These are phyloP conservation scores for Cinnamomum chago DNA, from an alignment of 164 flowering plant genomes.

Conservation along the genomic window DNA sequence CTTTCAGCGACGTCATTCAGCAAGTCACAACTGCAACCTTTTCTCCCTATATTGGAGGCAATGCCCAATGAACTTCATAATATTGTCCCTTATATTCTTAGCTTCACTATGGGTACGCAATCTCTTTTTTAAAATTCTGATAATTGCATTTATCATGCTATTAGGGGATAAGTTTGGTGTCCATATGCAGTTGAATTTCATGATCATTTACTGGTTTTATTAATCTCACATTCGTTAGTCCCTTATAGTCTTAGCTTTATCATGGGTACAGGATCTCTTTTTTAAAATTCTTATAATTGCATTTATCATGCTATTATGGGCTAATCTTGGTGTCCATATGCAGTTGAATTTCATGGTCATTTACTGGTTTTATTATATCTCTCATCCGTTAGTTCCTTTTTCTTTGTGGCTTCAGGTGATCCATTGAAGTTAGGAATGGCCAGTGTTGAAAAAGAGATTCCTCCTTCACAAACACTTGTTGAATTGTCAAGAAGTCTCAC, in stretches of 20 bases:
- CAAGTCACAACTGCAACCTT: constrained; percentile 69
- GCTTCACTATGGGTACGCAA: constrained; percentile 60
- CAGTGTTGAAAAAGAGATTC: constrained; percentile 40
- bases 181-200: not conserved
- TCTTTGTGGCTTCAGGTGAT: constrained; percentile 50
- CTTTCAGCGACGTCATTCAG: constrained; percentile 66
- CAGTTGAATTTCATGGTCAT: not conserved
- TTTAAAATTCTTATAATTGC: not conserved
- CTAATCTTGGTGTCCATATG: not conserved
- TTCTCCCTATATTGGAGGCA: constrained; percentile 62
- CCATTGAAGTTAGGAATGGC: constrained; percentile 80
- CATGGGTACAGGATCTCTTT: constrained; percentile 46
- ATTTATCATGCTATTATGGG: not conserved
- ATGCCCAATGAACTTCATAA: constrained; percentile 56
- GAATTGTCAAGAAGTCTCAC: constrained; percentile 51
- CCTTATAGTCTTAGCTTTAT: constrained; percentile 42
- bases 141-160: not conserved
- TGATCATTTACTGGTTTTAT: not conserved
- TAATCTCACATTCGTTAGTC: not conserved
- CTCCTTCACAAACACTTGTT: constrained; percentile 42
- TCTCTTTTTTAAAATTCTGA: not conserved
- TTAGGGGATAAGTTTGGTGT: not conserved
- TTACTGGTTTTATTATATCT: not conserved
- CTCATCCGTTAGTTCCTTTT: not conserved
- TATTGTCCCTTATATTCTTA: constrained; percentile 65